A percentile compares a stretch with the other conserved stretches of the same genome.
phyloP scores from a whole-genome alignment of 1,284 basidiomycete species.

The Irpex rosettiformis region DNA sequence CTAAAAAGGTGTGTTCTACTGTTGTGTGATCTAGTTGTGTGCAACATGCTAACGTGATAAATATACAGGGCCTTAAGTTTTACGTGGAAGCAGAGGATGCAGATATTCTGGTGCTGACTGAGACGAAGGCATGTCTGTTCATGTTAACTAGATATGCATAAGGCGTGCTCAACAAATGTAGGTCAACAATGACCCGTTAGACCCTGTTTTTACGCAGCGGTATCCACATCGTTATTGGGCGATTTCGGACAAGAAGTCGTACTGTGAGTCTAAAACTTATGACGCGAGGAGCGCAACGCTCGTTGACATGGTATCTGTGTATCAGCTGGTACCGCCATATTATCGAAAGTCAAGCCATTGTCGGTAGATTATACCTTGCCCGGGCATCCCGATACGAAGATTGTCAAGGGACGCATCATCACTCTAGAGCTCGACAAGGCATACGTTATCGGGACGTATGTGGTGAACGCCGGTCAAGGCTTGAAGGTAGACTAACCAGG shows the following conservation, averaged over 20 bases:
- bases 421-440: slow-evolving; percentile 76
- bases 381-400: slow-evolving; percentile 60
- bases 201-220: slow-evolving; percentile 49
- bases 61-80: slow-evolving; percentile 64
- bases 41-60: not conserved
- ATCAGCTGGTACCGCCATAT: slow-evolving; percentile 83
- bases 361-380: slow-evolving; percentile 67
- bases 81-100: slow-evolving; percentile 84
- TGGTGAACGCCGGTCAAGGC: slow-evolving; percentile 80
- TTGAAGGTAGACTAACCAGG: slow-evolving; percentile 55
- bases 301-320: no score
- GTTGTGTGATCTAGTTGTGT: not conserved
- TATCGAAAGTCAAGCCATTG: slow-evolving; percentile 76
- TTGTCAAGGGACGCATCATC: slow-evolving; percentile 73
- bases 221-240: slow-evolving; percentile 77
- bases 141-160: not conserved
- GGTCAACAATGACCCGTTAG: slow-evolving; percentile 65
- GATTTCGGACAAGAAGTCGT: slow-evolving; percentile 71
- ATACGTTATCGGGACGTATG: slow-evolving; percentile 81
- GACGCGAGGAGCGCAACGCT: not conserved
- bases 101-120: slow-evolving; percentile 76
- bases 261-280: slow-evolving; percentile 44
- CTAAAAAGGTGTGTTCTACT: slow-evolving; percentile 56
- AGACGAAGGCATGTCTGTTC: slow-evolving; percentile 61
- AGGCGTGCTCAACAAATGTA: slow-evolving; percentile 24